Evolutionary conservation across 148 eudicot species (phyloP), one percentile per base, ranked within the genome.

Genomic region (Heliosperma pusillum): DNA sequence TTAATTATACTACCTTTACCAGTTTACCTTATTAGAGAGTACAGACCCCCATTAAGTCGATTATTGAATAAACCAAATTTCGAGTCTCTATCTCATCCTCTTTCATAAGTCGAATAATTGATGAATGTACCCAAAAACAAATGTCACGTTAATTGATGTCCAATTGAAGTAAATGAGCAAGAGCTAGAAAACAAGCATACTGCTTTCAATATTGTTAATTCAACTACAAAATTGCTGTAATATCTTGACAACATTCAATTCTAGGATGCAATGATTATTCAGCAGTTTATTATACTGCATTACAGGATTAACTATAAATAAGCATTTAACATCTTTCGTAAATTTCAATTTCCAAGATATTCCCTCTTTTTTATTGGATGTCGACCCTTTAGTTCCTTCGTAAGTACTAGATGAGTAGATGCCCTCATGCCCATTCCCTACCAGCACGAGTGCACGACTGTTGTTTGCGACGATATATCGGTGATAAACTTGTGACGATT

Each of bases 331-430:
- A 64, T 40, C 68, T 33, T 50, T 22, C 29, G 9, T 44, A 11
- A 40, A 62, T 72, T 71, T 72, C 83, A 80, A 80, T 72, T 80
- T 80, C 83, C 83, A 72, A 80, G 36, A 76, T 80, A 80, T 80
- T 76, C 80, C 56, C 10, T 30, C 71, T 55, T 77, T 66, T 66
- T 24, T 17, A 25, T 3, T 53, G 10, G 26, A 22, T 30, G 63
- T 80, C 79, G 79, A 71, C 79, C 83, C 42, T 36, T 36, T 36
- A 36, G 1, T n/a, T 36, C 42, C 42, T 36, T 36, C 42, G 7
- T 0, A 36, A 7, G 42, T 36, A 36, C 42, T 36, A 36, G 40
- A n/a, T n/a, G n/a, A n/a, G n/a, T n/a, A n/a, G n/a, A n/a, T n/a
- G n/a, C n/a, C n/a, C n/a, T n/a, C n/a, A n/a, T n/a, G n/a, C n/a